Evolutionary conservation across 768 basidiomycete genomes (phyloP).

Genomic region (Kwoniella sp.): DNA sequence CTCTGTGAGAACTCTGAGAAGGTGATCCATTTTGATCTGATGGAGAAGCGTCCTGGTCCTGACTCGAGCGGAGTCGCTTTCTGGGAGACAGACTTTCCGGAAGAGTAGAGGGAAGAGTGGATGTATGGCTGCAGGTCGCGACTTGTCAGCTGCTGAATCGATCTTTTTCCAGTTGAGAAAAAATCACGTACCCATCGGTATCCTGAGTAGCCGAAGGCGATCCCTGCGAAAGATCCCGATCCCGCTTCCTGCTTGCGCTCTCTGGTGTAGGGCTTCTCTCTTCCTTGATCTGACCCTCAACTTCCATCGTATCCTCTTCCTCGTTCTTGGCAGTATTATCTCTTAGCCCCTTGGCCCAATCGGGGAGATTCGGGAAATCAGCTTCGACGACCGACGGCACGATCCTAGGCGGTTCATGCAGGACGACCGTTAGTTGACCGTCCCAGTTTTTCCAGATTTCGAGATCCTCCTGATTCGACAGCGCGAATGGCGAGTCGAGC

Average conservation of each 20-base stretch:
- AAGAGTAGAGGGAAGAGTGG: neutral
- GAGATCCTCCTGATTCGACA: conserved; percentile 38
- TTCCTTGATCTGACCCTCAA: conserved; percentile 26
- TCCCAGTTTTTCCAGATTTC: conserved; percentile 50
- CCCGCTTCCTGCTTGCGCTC: conserved; percentile 19
- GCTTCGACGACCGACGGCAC: conserved; percentile 39
- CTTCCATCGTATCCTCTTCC: conserved; percentile 25
- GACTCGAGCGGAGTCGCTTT: neutral
- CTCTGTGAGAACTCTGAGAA: neutral
- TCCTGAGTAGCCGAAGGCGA: neutral
- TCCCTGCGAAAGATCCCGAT: neutral
- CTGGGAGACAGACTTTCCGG: neutral
- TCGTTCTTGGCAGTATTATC: conserved; percentile 16
- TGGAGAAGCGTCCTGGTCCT: neutral
- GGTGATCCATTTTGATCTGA: neutral
- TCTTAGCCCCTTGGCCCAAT: conserved; percentile 36
- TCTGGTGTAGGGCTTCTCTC: conserved; percentile 21
- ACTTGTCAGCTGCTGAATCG: neutral
- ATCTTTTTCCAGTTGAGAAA: neutral
- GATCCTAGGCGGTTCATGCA: conserved; percentile 42
- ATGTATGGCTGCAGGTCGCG: neutral
- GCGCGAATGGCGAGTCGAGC: conserved; percentile 39
- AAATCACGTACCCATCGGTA: neutral
- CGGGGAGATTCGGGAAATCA: conserved; percentile 44
- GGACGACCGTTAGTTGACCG: conserved; percentile 44